phyloP scores from a whole-genome alignment of 495 filamentous ascomycete genomes.

The Hyaloscypha bicolor region DNA sequence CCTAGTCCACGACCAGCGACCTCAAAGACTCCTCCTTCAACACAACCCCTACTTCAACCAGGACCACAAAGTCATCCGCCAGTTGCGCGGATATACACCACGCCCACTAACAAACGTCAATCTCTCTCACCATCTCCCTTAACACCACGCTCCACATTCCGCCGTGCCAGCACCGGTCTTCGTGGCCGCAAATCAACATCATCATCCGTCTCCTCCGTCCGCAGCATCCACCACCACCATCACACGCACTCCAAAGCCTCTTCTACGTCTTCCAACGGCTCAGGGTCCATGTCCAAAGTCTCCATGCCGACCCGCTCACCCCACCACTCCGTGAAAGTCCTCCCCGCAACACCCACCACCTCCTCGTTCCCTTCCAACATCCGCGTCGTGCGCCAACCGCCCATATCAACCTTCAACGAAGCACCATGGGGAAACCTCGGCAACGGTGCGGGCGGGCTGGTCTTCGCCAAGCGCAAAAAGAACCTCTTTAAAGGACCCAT shows the following conservation, averaged over 20 bases:
- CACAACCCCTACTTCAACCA: slow-evolving; percentile 37
- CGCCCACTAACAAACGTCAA: slow-evolving; percentile 61
- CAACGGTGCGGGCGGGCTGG: slow-evolving; percentile 55
- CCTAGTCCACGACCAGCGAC: slow-evolving; percentile 54
- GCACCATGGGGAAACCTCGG: slow-evolving; percentile 39
- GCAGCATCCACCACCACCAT: slow-evolving; percentile 91
- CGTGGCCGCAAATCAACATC: slow-evolving; percentile 95
- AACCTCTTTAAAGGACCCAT: slow-evolving; percentile 89
- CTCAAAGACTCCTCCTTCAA: slow-evolving; percentile 48
- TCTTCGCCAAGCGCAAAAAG: slow-evolving; percentile 90
- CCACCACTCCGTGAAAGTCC: slow-evolving; percentile 88
- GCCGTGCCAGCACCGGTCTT: slow-evolving; percentile 64
- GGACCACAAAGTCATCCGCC: slow-evolving; percentile 44
- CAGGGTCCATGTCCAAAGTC: slow-evolving; percentile 67
- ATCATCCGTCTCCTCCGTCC: slow-evolving; percentile 89
- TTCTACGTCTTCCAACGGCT: slow-evolving; percentile 84
- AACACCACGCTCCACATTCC: slow-evolving; percentile 69
- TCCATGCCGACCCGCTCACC: slow-evolving; percentile 69
- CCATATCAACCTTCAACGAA: slow-evolving; percentile 55
- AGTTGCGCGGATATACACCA: slow-evolving; percentile 54
- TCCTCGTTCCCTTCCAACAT: slow-evolving; percentile 84
- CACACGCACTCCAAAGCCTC: slow-evolving; percentile 93
- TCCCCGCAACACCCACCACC: slow-evolving; percentile 86
- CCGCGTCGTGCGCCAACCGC: slow-evolving; percentile 70
- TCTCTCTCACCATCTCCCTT: slow-evolving; percentile 89